Base-by-base conservation (phyloP, 2,329 filamentous ascomycete species). In the Talaromyces sp. region DNA sequence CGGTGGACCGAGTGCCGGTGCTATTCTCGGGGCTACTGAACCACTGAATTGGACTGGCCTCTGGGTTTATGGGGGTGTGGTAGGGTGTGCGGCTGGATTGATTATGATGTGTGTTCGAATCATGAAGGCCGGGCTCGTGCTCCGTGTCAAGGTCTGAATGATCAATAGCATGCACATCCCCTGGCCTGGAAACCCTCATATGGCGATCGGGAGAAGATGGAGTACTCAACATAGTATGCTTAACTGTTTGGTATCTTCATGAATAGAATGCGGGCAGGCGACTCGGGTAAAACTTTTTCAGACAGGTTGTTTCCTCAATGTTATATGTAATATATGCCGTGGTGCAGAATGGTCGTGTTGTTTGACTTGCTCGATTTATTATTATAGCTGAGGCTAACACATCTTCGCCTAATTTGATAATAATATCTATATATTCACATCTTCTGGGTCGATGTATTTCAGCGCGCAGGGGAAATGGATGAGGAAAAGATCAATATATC, bases 1-100 rank as follows among this genome's bases (percentile, higher is more conserved):
- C 17, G 83, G 83, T 0, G 82, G 81, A 34, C 82, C 83, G 0
- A 82, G 83, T 59, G 78, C 77, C 3, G 83, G 83, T 2, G 79
- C 78, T 25, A 82, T 85, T 29, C 67, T 83, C 63, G 75, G 78
- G 49, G 62, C 69, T 10, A 61, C 69, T 5, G 59, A 65, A 4
- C 7, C 29, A n/a, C 58, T 73, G n/a, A 66, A 77, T 58, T 78
- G 77, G 78, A 71, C 69, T 6, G 73, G 72, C 0, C 65, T 74
- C 1, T 80, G 78, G 78, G 69, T 69, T 38, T 74, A 68, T 54
- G 71, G 68, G 25, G 72, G 72, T 53, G 70, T 68, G 5, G 56
- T 64, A 8, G 58, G 68, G 6, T 36, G 66, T 43, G 66, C 64
- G 1, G 67, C 71, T 2, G 68, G 69, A 2, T 22, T 71, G 3